Base-by-base conservation (phyloP, 176 grass and related monocot species). In the Musa acuminata region DNA sequence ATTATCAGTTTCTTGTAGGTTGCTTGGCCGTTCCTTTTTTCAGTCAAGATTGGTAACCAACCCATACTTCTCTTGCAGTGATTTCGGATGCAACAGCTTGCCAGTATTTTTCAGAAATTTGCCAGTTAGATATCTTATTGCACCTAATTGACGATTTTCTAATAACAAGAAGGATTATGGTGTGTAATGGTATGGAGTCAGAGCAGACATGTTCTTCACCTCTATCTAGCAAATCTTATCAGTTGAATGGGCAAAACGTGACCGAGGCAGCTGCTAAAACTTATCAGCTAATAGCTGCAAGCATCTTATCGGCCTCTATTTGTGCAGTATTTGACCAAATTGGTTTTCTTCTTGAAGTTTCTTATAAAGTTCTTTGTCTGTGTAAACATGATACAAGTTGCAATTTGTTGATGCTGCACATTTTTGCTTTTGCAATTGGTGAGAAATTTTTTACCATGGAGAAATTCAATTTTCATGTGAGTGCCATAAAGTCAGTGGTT, bases 141-240 rank as follows among this genome's bases (percentile, higher is more conserved):
- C 79, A 77, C 52, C 82, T 89, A 67, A 79, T 89, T 66, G 84
- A 91, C 52, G 94, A 93, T 82, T 93, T 98, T 82, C 67, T 98
- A 0, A 13, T 85, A 78, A 83, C 62, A 22, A 91, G 84, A 73
- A 75, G 85, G 83, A 82, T 98, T 73, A n/a, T 91, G 73, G 29
- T 85, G 49, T 91, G 73, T 25, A 76, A 78, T 52, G 82, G 85
- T 48, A 75, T 50, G 73, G 75, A 75, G 53, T 54, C 67, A 76
- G 67, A 13, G 72, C 53, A 67, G 49, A 67, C 17, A 5, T 77
- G 48, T 51, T 60, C 67, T 78, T 78, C 64, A 69, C 2, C 63
- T 83, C 81, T 49, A 14, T 6, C 62, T 73, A 71, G 26, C 64
- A 78, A 73, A 6, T 52, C 64, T 68, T 13, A 65, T 73, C 62